Base-by-base conservation (phyloP, 257 asterid species). In the Osmanthus fragrans region DNA sequence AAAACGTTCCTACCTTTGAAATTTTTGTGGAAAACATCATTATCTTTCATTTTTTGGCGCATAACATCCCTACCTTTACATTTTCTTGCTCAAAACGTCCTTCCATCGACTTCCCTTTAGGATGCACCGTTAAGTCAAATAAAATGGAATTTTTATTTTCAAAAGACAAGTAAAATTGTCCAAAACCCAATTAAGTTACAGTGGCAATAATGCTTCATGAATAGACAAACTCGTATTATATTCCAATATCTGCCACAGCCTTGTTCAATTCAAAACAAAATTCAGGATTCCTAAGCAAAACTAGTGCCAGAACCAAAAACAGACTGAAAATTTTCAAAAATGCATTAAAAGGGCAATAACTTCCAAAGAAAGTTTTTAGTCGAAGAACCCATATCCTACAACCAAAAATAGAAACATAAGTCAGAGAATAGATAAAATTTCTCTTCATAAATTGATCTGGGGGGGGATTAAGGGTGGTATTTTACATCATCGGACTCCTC, bases 381-480 rank as follows among this genome's bases (percentile, higher is more conserved):
- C 89, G 7, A 86, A 86, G 34, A 86, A 39, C 89, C 89, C 89
- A 86, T 76, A 60, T 83, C 89, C 86, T 85, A 84, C 77, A 81
- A 54, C 30, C 70, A 37, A 72, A 25, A 27, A n/a, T n/a, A 5
- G 16, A 27, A 23, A 15, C 30, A 30, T n/a, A 18, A 34, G 27
- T 45, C 0, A 25, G 27, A 45, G 6, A 21, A 23, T 23, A 2
- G 10, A 49, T 11, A 19, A 56, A 3, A 23, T 25, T 63, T 27
- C 69, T 63, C 6, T 60, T 21, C 18, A 25, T 3, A 25, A 23
- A 63, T 25, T 10, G 69, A 25, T 63, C 18, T 12, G 27, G 23
- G 16, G 3, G 12, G 0, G 4, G 32, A 71, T 7, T 13, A 3
- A 4, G 10, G 23, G 19, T 2, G 11, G 15, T 69, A 65, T 7